Percentiles rank a stretch among this genome's conserved stretches.
These are phyloP conservation scores for Linum trigynum DNA, from an alignment of 345 rosid genomes.

Conservation along the genomic window DNA sequence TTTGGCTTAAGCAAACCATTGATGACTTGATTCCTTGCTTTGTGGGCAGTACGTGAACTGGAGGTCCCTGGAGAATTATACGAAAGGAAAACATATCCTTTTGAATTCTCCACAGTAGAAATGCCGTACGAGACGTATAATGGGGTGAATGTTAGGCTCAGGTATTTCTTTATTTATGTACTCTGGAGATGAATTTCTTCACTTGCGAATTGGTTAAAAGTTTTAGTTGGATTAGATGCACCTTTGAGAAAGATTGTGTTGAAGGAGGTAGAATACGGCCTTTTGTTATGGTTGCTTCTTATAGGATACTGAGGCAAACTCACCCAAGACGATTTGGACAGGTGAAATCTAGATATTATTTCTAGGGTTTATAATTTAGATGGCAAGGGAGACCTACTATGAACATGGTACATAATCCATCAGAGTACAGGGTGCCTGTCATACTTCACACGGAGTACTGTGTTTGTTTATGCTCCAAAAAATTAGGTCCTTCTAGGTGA, in stretches of 20 bases:
- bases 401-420: too few species aligned
- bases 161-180: conserved; percentile 37
- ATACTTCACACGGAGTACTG: too few species aligned
- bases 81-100: conserved; percentile 77
- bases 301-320: not conserved
- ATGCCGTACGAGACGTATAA: conserved; percentile 94
- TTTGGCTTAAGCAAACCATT: not conserved
- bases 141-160: conserved; percentile 88
- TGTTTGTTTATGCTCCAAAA: too few species aligned
- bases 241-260: not conserved
- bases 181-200: not conserved
- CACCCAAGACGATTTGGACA: too few species aligned
- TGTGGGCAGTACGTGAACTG: conserved; percentile 75
- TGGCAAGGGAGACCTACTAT: too few species aligned
- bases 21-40: conserved; percentile 5
- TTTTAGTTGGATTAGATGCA: not conserved
- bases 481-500: too few species aligned
- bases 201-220: not conserved
- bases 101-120: conserved; percentile 90
- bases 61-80: conserved; percentile 96
- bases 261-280: not conserved
- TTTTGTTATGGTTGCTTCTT: not conserved
- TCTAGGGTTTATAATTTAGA: too few species aligned
- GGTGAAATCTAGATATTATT: too few species aligned
- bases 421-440: too few species aligned